phyloP scores from a whole-genome alignment of 805 yeast species.

The Kodamaea neixiangensis region DNA sequence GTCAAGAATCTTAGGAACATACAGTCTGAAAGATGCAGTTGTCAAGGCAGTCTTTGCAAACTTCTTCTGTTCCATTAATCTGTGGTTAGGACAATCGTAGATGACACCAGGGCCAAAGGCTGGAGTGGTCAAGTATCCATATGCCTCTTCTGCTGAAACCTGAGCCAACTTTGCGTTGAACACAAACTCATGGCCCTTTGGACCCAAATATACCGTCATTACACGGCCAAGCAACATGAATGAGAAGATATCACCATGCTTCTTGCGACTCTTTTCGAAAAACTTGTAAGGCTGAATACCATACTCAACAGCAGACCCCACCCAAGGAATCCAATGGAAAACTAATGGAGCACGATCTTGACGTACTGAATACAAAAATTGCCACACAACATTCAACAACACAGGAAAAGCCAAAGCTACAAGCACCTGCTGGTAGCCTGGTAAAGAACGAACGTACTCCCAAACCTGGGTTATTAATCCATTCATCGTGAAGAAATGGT shows the following conservation, averaged over 20 bases:
- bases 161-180: constrained; percentile 86
- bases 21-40: constrained; percentile 73
- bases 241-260: constrained; percentile 91
- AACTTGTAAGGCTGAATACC: constrained; percentile 96
- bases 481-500: not conserved
- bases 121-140: constrained; percentile 92
- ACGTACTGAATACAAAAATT: constrained; percentile 63
- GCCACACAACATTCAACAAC: constrained; percentile 64
- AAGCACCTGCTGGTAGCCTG: not conserved
- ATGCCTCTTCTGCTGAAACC: constrained; percentile 95
- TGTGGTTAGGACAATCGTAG: constrained; percentile 90
- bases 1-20: constrained; percentile 83
- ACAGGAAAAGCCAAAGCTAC: constrained; percentile 20
- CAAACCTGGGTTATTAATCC: not conserved
- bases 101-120: constrained; percentile 97
- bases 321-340: constrained; percentile 91
- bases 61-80: constrained; percentile 97
- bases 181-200: constrained; percentile 96
- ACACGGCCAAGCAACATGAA: constrained; percentile 85
- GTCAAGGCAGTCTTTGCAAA: constrained; percentile 90
- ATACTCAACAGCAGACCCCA: constrained; percentile 84
- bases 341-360: constrained; percentile 86
- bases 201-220: constrained; percentile 95
- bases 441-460: not conserved
- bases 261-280: constrained; percentile 71